Conservation (phyloP, 2,329 filamentous ascomycete species). For the Fusarium nygamai region DNA sequence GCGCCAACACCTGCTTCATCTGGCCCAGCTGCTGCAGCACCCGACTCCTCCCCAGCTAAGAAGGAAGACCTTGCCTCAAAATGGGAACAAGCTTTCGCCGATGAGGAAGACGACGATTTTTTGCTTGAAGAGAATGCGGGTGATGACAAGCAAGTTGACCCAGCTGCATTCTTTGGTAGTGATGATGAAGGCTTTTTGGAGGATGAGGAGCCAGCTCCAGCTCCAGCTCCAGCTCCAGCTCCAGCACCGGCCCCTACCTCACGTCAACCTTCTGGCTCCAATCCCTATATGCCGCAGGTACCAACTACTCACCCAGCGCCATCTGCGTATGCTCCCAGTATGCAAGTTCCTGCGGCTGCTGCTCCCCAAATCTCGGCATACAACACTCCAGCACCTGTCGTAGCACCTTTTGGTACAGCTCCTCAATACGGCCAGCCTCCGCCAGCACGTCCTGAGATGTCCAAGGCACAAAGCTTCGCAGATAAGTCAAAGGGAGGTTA, state of each 20-base stretch:
- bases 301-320: slow-evolving; percentile 26
- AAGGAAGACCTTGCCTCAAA: slow-evolving; percentile 78
- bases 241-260: slow-evolving; percentile 4
- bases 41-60: slow-evolving; percentile 40
- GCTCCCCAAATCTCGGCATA: slow-evolving; percentile 32
- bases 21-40: slow-evolving; percentile 34
- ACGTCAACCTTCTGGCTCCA: slow-evolving; percentile 26
- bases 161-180: slow-evolving; percentile 76
- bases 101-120: slow-evolving; percentile 75
- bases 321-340: slow-evolving; percentile 37
- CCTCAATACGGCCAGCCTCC: slow-evolving; percentile 52
- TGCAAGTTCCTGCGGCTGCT: slow-evolving; percentile 7
- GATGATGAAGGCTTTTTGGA: slow-evolving; percentile 89
- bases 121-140: slow-evolving; percentile 66
- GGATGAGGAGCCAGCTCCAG: slow-evolving; percentile 60
- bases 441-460: slow-evolving; percentile 55
- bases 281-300: slow-evolving; percentile 43
- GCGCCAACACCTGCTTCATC: slow-evolving; percentile 22
- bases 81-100: slow-evolving; percentile 84
- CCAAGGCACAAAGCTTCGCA: slow-evolving; percentile 82
- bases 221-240: slow-evolving; percentile 18
- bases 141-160: slow-evolving; percentile 62
- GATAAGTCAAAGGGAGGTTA: slow-evolving; percentile 94
- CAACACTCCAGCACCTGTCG: slow-evolving; percentile 36
- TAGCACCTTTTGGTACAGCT: slow-evolving; percentile 38